phyloP scores from a whole-genome alignment of 163 green algal species.

The Prototheca stagnorum region DNA sequence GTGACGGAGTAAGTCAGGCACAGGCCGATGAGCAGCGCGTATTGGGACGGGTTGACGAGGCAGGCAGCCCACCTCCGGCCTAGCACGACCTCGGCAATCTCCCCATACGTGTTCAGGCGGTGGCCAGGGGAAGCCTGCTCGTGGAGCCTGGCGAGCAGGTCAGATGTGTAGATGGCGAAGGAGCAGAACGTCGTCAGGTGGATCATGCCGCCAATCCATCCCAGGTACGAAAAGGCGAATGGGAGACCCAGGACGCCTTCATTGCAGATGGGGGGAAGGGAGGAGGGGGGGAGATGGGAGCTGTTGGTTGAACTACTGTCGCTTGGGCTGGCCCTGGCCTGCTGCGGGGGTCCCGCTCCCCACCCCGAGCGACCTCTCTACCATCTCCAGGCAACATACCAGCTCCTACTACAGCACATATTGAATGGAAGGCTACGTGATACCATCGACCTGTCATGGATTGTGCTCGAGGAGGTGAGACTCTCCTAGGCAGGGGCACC shows the following conservation, averaged over 20 bases:
- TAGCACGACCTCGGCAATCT: constrained; percentile 21
- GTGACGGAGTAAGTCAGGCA: constrained; percentile 36
- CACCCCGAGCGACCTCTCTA: no score
- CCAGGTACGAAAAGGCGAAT: constrained; percentile 24
- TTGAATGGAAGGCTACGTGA: constrained; percentile 29
- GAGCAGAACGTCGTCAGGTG: constrained; percentile 9
- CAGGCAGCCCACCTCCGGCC: constrained; percentile 10
- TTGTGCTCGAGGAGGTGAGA: no score
- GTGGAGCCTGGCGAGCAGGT: constrained; percentile 27
- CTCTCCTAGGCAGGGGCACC: no score
- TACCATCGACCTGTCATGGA: constrained; percentile 20
- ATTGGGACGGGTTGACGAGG: constrained; percentile 19
- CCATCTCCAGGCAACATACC: no score
- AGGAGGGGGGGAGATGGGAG: constrained; percentile 1
- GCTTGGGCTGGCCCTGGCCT: not conserved
- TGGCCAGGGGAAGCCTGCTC: constrained; percentile 10
- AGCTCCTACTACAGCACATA: constrained; percentile 29
- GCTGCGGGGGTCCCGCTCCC: not conserved
- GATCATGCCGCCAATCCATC: constrained; percentile 15
- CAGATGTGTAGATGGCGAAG: constrained; percentile 21
- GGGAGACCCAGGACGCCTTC: constrained; percentile 22
- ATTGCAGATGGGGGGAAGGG: not conserved
- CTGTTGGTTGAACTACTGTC: not conserved
- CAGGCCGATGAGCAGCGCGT: constrained; percentile 27
- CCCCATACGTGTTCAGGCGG: constrained; percentile 26